Percentiles rank a stretch among this genome's conserved stretches.
phyloP scores from a whole-genome alignment of 2,329 filamentous ascomycete species.

The Pezicula rhizophila region DNA sequence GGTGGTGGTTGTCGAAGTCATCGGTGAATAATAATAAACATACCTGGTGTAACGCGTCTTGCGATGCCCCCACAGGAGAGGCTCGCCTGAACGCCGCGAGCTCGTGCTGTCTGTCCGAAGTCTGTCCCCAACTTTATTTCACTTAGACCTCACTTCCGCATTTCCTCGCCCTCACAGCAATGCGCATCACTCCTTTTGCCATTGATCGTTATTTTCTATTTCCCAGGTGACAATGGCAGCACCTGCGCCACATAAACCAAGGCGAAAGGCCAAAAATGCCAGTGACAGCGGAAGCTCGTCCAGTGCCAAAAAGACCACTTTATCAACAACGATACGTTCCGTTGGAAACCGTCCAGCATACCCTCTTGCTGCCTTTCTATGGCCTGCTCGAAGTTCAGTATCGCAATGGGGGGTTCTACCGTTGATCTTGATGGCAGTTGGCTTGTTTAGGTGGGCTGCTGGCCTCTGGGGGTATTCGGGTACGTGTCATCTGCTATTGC shows the following conservation, averaged over 20 bases:
- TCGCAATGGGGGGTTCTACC: constrained; percentile 93
- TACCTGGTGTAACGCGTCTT: too few relatives aligned
- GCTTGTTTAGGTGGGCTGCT: constrained; percentile 87
- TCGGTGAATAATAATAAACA: too few relatives aligned
- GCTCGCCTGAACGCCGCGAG: too few relatives aligned
- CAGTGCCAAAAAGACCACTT: constrained; percentile 1
- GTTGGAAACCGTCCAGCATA: constrained; percentile 60
- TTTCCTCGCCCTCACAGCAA: neutral
- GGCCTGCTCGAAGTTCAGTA: constrained; percentile 75
- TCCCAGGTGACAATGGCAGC: constrained; percentile 40
- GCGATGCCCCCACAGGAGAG: too few relatives aligned
- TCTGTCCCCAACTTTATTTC: too few relatives aligned
- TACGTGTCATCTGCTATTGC: constrained; percentile 28
- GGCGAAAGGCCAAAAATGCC: constrained; percentile 50
- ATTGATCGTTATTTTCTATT: neutral
- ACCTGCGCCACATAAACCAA: constrained; percentile 49
- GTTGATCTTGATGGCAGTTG: constrained; percentile 80
- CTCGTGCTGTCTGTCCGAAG: too few relatives aligned
- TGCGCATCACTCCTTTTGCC: constrained; percentile 1
- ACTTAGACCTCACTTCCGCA: too few relatives aligned
- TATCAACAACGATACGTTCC: constrained; percentile 7
- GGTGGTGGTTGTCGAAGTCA: too few relatives aligned
- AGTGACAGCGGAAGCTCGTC: constrained; percentile 27
- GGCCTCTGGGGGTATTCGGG: constrained; percentile 94
- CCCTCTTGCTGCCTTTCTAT: constrained; percentile 87